Base-by-base conservation (phyloP, 1,284 basidiomycete species). In the Heterobasidion occidentale region DNA sequence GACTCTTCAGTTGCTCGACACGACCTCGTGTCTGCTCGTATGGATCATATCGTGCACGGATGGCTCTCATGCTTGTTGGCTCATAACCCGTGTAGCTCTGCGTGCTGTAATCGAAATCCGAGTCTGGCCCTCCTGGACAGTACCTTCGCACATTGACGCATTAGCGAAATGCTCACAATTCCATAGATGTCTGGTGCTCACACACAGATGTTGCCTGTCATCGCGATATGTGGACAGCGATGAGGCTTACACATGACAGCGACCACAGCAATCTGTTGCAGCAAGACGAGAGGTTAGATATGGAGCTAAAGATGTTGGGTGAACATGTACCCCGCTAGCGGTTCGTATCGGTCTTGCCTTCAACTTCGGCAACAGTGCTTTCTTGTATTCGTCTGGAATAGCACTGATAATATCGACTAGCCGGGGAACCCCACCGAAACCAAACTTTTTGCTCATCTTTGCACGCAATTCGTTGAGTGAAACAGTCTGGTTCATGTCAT, bases 231-330 rank as follows among this genome's bases (percentile, higher is more conserved):
- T 6, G 97, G 97, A 77, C 97, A 99, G 53, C 97, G 84, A 78
- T 99, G 97, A 2, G 97, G 97, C 70, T 99, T 99, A 79, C 95
- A 98, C 97, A 99, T 99, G 44, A 99, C 96, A 5, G 97, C 97
- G 6, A 99, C 97, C 15, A 99, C 97, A 1, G 97, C 97, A 58
- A 97, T 96, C 91, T 93, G 51, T 11, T 5, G 17, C 48, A 14
- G 9, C 1, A n/a, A 4, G 17, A 34, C 42, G 27, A 34, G 48
- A 45, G 61, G 51, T 15, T 36, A 54, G 42, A 49, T 60, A 8
- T 62, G 53, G n/a, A 36, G n/a, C 42, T 45, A 12, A 51, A 36
- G 12, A 52, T 42, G 50, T 12, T 51, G 53, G 36, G 56, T 35
- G 38, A 19, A n/a, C 46, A 71, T 84, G 64, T 66, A 94, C 94